phyloP scores from a whole-genome alignment of 2,329 filamentous ascomycete genomes.

The Epichloe hybrida region DNA sequence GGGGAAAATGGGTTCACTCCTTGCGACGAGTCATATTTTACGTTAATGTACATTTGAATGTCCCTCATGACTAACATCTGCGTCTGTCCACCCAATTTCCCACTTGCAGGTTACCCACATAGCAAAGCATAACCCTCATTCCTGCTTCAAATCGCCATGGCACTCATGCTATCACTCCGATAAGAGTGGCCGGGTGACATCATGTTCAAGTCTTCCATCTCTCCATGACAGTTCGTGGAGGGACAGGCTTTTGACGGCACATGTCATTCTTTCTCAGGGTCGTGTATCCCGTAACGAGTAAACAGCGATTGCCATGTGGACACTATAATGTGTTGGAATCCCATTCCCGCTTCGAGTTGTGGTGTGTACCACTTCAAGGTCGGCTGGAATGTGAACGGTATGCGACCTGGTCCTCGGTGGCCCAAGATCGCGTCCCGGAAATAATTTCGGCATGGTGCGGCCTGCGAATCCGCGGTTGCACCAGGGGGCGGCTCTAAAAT shows the following conservation, averaged over 20 bases:
- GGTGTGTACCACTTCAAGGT: conserved; percentile 39
- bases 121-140: neutral
- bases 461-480: conserved; percentile 9
- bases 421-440: conserved; percentile 15
- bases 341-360: conserved; percentile 32
- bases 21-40: neutral
- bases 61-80: neutral
- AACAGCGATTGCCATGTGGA: conserved; percentile 30
- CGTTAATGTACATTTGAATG: neutral
- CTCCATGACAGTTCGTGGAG: too few species aligned
- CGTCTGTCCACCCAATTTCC: too few species aligned
- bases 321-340: conserved; percentile 35
- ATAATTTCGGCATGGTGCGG: conserved; percentile 22
- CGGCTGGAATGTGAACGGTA: conserved; percentile 27
- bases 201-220: neutral
- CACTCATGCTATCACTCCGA: too few species aligned
- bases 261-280: conserved; percentile 8
- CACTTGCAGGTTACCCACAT: neutral
- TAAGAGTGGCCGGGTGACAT: too few species aligned
- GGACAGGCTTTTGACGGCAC: too few species aligned
- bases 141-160: neutral
- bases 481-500: conserved; percentile 34
- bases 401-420: neutral
- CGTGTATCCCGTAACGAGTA: conserved; percentile 13
- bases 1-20: neutral